phyloP scores from a whole-genome alignment of 306 rosid species.

The Castanea sativa region DNA sequence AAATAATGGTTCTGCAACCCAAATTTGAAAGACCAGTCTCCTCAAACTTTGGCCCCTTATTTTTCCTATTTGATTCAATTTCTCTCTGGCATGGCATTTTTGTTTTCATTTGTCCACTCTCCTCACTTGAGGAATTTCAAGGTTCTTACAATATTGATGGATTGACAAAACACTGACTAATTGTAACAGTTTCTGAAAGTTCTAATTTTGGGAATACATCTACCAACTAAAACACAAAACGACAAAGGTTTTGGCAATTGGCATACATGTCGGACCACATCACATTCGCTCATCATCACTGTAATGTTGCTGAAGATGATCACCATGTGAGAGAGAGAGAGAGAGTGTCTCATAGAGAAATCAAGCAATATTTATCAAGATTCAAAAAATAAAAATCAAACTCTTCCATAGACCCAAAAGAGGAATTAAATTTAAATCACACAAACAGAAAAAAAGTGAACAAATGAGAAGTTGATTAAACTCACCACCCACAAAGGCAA shows the following conservation, averaged over 20 bases:
- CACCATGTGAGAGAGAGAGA: neutral
- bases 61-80: neutral
- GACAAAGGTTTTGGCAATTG: neutral
- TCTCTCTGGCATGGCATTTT: neutral
- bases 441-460: neutral
- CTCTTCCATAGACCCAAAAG: neutral
- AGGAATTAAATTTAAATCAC: neutral
- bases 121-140: neutral
- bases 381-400: neutral
- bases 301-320: neutral
- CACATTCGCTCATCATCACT: neutral
- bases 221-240: neutral
- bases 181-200: neutral
- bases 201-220: neutral
- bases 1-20: neutral
- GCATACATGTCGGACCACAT: neutral
- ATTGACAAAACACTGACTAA: neutral
- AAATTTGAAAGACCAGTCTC: neutral
- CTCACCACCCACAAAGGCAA: constrained; percentile 74
- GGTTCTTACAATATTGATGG: neutral
- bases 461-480: neutral
- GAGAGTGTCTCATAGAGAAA: neutral
- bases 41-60: neutral
- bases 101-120: neutral
- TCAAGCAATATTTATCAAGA: neutral